Percentiles rank a stretch among this genome's conserved stretches.
Evolutionary conservation across 345 rosid species (phyloP).

Genomic region (Syzygium grande): DNA sequence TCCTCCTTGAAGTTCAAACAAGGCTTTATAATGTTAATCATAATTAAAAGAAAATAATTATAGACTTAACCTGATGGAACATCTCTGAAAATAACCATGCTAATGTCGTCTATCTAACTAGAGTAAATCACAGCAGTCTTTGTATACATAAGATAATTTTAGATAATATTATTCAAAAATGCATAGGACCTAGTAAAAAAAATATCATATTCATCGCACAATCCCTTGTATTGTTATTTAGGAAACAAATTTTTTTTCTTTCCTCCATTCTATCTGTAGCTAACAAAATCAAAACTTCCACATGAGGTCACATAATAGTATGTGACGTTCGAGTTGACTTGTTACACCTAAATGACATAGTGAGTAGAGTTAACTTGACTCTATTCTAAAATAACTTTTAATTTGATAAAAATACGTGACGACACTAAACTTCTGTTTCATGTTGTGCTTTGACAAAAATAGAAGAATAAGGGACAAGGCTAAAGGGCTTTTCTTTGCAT

Average conservation of each 20-base stretch:
- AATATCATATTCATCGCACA: fast-evolving
- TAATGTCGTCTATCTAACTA: background rate
- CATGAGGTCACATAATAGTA: background rate
- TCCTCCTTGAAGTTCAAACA: background rate
- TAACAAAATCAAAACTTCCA: background rate
- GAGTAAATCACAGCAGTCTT: background rate
- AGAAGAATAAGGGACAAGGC: background rate
- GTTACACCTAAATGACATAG: background rate
- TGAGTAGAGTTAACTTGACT: background rate
- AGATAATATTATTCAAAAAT: background rate
- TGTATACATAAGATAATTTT: background rate
- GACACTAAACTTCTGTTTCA: background rate
- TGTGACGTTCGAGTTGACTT: background rate
- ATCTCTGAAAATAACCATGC: background rate
- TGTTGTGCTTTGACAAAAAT: background rate
- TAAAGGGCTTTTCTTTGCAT: background rate
- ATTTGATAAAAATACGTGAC: background rate
- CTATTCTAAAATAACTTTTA: too few species aligned
- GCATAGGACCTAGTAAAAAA: background rate
- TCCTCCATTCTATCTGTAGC: background rate
- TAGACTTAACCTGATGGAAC: background rate
- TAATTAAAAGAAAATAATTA: background rate
- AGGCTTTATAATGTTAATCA: background rate
- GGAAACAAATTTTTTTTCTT: too few species aligned
- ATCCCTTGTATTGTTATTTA: background rate